Evolutionary conservation across 768 basidiomycete genomes (phyloP).

Genomic region (Hygrophorus russula): DNA sequence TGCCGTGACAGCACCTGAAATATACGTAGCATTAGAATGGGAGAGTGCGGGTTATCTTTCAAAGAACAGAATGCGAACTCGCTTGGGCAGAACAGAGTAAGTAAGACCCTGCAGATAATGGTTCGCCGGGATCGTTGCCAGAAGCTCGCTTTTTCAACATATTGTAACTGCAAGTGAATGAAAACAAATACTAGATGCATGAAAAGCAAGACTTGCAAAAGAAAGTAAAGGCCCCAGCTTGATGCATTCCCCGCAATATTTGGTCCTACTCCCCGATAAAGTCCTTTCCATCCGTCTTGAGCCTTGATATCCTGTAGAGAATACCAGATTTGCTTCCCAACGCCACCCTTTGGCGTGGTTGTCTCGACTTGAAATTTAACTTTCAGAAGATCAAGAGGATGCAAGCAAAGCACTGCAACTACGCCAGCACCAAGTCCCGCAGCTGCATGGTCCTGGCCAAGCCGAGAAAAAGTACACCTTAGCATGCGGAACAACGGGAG

Average conservation of each 20-base stretch:
- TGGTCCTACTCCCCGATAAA: conserved; percentile 83
- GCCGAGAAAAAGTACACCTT: background rate
- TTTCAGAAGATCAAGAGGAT: conserved; percentile 93
- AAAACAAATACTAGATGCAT: background rate
- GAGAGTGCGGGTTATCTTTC: conserved; percentile 6
- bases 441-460: conserved; percentile 79
- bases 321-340: conserved; percentile 67
- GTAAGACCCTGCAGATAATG: conserved; percentile 68
- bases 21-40: conserved; percentile 9
- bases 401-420: conserved; percentile 89
- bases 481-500: background rate
- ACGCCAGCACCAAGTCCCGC: conserved; percentile 91
- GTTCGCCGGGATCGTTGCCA: conserved; percentile 50
- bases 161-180: conserved; percentile 57
- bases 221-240: conserved; percentile 97
- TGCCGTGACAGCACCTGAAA: conserved; percentile 81
- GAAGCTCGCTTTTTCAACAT: conserved; percentile 79
- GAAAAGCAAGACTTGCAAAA: conserved; percentile 60
- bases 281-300: conserved; percentile 68
- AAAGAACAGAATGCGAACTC: conserved; percentile 52
- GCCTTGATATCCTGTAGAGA: conserved; percentile 65
- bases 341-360: conserved; percentile 40
- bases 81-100: conserved; percentile 91
- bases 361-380: conserved; percentile 88
- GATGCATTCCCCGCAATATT: conserved; percentile 93